Evolutionary conservation across 2,329 filamentous ascomycete genomes (phyloP).

Genomic region (Aspergillus puulaauensis): DNA sequence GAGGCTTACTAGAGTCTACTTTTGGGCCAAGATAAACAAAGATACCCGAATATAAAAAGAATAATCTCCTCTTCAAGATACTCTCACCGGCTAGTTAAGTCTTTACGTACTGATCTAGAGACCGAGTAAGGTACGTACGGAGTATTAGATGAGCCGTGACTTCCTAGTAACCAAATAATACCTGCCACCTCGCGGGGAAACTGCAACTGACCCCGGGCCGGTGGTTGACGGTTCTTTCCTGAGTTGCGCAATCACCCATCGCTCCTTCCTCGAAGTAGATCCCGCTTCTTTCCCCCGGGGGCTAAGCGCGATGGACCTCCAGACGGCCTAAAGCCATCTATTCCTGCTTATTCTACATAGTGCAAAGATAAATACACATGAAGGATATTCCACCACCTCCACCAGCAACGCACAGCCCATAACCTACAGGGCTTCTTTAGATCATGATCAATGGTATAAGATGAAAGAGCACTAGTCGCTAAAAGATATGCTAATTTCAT

Average conservation of each 20-base stretch:
- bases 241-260: no score
- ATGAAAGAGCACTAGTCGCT: background rate
- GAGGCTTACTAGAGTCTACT: background rate
- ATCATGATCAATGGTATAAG: background rate
- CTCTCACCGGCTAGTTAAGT: background rate
- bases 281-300: no score
- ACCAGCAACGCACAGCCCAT: background rate
- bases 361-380: background rate
- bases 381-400: background rate
- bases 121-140: no score
- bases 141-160: no score
- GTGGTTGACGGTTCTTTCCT: background rate
- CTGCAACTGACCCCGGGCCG: background rate
- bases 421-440: background rate
- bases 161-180: background rate
- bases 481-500: background rate
- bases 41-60: slow-evolving; percentile 13
- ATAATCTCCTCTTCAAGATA: slow-evolving; percentile 19
- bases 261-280: background rate
- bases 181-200: background rate
- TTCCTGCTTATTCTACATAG: background rate
- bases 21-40: slow-evolving; percentile 8
- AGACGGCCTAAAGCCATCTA: background rate
- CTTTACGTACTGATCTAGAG: no score
- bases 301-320: no score